These are phyloP conservation scores for Ulota crispa DNA, from an alignment of 225 moss, liverwort and hornwort genomes.

Conservation along the genomic window DNA sequence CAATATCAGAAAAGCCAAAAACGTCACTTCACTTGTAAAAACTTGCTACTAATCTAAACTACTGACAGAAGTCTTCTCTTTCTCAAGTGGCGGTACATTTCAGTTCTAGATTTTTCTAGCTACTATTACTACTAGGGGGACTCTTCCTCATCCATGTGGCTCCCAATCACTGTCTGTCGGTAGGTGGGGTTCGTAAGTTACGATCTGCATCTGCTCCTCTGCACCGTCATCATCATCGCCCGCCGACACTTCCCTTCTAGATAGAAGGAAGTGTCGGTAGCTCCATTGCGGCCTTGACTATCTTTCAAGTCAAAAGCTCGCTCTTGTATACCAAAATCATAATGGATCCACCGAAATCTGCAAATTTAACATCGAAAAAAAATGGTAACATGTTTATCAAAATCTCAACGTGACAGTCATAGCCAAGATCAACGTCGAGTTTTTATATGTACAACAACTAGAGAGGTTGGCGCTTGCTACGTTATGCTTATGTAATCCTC, in stretches of 20 bases:
- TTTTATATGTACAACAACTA: background rate
- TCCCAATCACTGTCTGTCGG: background rate
- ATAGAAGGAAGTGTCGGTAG: background rate
- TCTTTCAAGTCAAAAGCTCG: background rate
- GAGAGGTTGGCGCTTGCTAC: too few relatives aligned
- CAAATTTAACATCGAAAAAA: background rate
- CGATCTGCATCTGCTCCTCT: conserved; percentile 24
- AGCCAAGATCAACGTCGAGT: background rate
- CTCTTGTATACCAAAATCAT: background rate
- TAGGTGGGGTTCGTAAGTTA: too few relatives aligned
- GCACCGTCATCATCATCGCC: background rate
- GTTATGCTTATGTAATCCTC: too few relatives aligned
- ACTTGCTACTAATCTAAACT: background rate
- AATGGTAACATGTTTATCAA: background rate
- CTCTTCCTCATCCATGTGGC: background rate
- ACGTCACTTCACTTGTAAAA: background rate
- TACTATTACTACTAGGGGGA: background rate
- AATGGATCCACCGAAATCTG: background rate
- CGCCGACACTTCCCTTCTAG: background rate
- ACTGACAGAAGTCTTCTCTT: background rate
- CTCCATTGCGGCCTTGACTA: background rate
- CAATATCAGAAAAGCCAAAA: background rate
- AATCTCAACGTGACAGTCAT: background rate
- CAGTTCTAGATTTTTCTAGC: background rate
- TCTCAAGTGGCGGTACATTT: background rate